Conservation (phyloP, 2,329 filamentous ascomycete genomes). For the Trichoderma sp. region DNA sequence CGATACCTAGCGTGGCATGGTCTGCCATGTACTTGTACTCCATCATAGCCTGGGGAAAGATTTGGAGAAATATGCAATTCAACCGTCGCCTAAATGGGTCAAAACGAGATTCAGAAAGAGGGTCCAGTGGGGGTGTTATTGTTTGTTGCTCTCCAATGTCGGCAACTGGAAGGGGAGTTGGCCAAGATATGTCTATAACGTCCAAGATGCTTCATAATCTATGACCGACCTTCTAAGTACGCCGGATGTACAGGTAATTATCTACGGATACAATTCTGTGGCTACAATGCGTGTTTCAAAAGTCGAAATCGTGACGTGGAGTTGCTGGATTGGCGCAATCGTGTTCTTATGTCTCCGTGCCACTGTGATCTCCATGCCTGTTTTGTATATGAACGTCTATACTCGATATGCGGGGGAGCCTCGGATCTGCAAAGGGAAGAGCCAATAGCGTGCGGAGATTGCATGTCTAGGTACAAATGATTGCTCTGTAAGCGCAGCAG, state of each 20-base stretch:
- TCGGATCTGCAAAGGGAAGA: background rate
- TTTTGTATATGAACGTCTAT: background rate
- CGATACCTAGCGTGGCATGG: background rate
- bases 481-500: background rate
- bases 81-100: background rate
- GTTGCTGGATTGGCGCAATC: conserved; percentile 15
- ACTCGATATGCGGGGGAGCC: background rate
- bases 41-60: background rate
- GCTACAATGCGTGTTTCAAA: background rate
- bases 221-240: background rate
- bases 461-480: too few relatives aligned
- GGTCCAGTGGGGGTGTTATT: background rate
- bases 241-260: background rate
- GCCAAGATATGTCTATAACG: background rate
- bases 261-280: background rate
- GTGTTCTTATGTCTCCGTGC: background rate
- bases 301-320: conserved; percentile 5
- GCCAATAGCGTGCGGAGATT: background rate
- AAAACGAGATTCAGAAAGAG: background rate
- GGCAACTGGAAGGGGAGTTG: too few relatives aligned
- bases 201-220: too few relatives aligned
- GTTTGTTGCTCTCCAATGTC: background rate
- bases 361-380: background rate
- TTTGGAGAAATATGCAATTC: background rate
- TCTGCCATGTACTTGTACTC: background rate